These are phyloP conservation scores for Cucurbita moschata DNA, from an alignment of 306 rosid genomes.

Conservation along the genomic window DNA sequence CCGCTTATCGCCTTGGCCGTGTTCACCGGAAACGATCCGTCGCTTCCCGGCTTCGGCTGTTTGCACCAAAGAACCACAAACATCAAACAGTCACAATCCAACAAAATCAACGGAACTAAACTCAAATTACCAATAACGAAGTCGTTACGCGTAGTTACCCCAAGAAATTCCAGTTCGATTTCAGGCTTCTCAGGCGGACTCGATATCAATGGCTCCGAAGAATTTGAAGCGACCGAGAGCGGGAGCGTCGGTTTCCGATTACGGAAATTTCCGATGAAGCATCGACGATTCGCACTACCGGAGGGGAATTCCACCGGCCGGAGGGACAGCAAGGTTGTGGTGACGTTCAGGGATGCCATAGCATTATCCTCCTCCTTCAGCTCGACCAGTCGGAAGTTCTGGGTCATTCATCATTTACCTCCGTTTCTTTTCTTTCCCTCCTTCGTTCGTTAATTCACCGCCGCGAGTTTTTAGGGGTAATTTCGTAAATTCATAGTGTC, in stretches of 20 bases:
- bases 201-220: slow-evolving; percentile 15
- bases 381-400: not conserved
- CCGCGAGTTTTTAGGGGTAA: not conserved
- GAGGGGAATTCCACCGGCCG: slow-evolving; percentile 12
- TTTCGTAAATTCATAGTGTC: not conserved
- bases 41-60: slow-evolving; percentile 57
- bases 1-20: slow-evolving; percentile 52
- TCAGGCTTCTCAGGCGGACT: slow-evolving; percentile 27
- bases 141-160: slow-evolving; percentile 21
- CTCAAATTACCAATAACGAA: not conserved
- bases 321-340: slow-evolving; percentile 19
- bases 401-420: not conserved
- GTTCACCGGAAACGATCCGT: slow-evolving; percentile 54
- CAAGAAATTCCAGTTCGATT: slow-evolving; percentile 68
- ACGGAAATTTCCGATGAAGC: not conserved
- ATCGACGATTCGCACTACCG: not conserved
- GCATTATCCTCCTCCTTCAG: not conserved
- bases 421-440: not conserved
- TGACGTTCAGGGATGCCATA: slow-evolving; percentile 42
- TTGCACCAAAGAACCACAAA: slow-evolving; percentile 1
- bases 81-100: not conserved
- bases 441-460: not conserved
- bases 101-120: not conserved
- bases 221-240: slow-evolving; percentile 17
- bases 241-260: slow-evolving; percentile 14